Evolutionary conservation across 208 protist species (phyloP), one percentile per base, ranked within the genome.

Genomic region (Trypanosoma rangeli): DNA sequence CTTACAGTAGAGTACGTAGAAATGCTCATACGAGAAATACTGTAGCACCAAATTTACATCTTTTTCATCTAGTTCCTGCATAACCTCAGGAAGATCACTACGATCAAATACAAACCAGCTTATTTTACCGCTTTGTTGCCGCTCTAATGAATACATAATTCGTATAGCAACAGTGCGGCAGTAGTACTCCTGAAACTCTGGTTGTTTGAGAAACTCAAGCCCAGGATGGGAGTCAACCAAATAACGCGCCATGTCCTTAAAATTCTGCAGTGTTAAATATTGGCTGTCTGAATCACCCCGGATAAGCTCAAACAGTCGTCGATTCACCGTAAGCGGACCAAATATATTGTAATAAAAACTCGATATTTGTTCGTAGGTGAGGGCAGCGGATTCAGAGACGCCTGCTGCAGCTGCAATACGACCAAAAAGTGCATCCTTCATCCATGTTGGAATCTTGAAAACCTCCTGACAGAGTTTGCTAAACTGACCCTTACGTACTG

Each of bases 1-100:
- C 75, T 97, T 98, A 86, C 97, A 99, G 84, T 99, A 99, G 18
- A 99, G 89, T 16, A 99, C 98, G 85, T 99, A 99, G 70, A 99
- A 99, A 76, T 99, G 98, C 85, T 99, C 97, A 79, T 99, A 99
- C 13, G 89, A 97, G 75, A 99, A 99, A 79, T 96, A 99, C 37
- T 86, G 80, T 1, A 92, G 74, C 26, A 93, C 90, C 28, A 84
- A 70, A 70, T 98, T 98, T 20, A 97, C 92, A 60, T 97, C 92
- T 68, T 87, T 84, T 55, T 73, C 77, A 71, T 97, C 93, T 16
- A 97, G 67, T 56, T 87, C 66, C 73, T 77, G 70, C 71, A 98
- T 85, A 42, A 80, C 79, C 58, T 96, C 93, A 3, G 90, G 83
- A 44, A 98, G 72, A 69, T 92, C 74, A 73, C 83, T 96, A 59